Evolutionary conservation across 75 land plant genomes (phyloP).

Genomic region (Sequoiadendron giganteum): DNA sequence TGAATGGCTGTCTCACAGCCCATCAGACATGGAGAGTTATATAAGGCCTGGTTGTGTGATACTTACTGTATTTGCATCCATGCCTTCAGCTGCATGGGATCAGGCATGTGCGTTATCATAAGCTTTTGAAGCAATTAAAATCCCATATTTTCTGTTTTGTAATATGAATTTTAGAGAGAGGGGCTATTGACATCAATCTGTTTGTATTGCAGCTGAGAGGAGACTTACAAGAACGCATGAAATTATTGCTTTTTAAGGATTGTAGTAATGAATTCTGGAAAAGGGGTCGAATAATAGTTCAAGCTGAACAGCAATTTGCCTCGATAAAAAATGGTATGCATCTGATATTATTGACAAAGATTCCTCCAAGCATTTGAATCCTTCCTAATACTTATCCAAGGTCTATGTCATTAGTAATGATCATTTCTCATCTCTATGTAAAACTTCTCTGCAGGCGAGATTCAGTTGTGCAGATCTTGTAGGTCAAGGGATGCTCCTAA

Average conservation of each 20-base stretch:
- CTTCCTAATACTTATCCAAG: neutral
- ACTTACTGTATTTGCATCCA: constrained; percentile 36
- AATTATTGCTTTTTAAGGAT: constrained; percentile 13
- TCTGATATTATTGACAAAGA: neutral
- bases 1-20: constrained; percentile 36
- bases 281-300: constrained; percentile 45
- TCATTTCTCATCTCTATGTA: neutral
- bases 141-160: neutral
- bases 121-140: neutral
- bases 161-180: neutral
- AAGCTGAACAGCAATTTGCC: constrained; percentile 37
- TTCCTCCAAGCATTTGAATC: neutral
- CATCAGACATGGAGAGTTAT: constrained; percentile 46
- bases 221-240: constrained; percentile 37
- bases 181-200: constrained; percentile 1
- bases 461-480: constrained; percentile 10
- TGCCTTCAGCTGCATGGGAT: constrained; percentile 38
- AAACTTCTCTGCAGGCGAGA: constrained; percentile 24
- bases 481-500: constrained; percentile 18
- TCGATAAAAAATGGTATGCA: constrained; percentile 34
- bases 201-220: constrained; percentile 18
- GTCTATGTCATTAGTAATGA: neutral
- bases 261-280: constrained; percentile 26
- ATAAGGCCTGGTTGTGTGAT: constrained; percentile 53
- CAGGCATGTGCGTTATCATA: constrained; percentile 24